phyloP scores from a whole-genome alignment of 257 asterid species.

The Striga asiatica region DNA sequence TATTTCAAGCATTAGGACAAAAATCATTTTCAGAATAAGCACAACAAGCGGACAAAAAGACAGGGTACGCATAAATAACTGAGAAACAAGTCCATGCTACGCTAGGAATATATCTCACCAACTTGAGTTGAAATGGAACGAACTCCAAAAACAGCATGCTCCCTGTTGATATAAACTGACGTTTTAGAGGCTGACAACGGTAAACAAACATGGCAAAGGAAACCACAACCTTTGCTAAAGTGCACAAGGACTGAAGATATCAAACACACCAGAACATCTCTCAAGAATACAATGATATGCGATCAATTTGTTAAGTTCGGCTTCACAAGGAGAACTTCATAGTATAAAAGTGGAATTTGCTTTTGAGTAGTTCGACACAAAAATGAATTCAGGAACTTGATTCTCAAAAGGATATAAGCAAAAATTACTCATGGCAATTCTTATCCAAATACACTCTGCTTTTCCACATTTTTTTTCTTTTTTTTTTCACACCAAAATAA shows the following conservation, averaged over 20 bases:
- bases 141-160: slow-evolving; percentile 37
- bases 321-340: not conserved
- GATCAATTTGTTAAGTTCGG: not conserved
- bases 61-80: not conserved
- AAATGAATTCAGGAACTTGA: not conserved
- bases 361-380: not conserved
- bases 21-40: not conserved
- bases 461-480: no score
- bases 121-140: slow-evolving; percentile 70
- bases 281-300: not conserved
- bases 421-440: not conserved
- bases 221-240: not conserved
- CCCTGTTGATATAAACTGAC: slow-evolving; percentile 29
- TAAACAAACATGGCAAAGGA: not conserved
- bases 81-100: not conserved
- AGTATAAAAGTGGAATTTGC: not conserved
- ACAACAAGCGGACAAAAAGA: not conserved
- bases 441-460: no score
- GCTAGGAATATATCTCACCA: slow-evolving; percentile 29
- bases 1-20: slow-evolving; percentile 8
- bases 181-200: slow-evolving; percentile 9
- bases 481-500: no score
- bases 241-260: not conserved
- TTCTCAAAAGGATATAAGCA: not conserved
- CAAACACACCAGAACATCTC: not conserved